phyloP scores from a whole-genome alignment of 768 basidiomycete genomes.

The Fistulinella prunicolor region DNA sequence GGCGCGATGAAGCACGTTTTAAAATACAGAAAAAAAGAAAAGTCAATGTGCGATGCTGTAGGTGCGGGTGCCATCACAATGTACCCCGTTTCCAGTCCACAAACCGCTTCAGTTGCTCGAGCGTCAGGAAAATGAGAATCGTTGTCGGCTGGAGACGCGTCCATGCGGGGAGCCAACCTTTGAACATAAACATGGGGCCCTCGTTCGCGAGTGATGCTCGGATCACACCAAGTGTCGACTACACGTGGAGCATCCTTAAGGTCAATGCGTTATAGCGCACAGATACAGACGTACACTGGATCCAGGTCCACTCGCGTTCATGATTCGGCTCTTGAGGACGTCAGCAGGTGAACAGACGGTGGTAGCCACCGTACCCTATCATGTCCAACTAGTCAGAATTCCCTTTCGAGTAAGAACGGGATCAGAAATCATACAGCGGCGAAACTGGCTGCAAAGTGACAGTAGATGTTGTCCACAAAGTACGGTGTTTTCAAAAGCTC shows the following conservation, averaged over 20 bases:
- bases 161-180: constrained; percentile 90
- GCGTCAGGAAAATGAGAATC: constrained; percentile 80
- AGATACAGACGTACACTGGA: constrained; percentile 51
- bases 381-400: constrained; percentile 5
- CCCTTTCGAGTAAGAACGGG: background rate
- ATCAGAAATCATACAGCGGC: constrained; percentile 57
- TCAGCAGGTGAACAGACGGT: constrained; percentile 89
- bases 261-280: background rate
- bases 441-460: constrained; percentile 85
- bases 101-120: constrained; percentile 74
- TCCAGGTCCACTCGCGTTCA: constrained; percentile 85
- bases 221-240: constrained; percentile 75
- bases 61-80: constrained; percentile 15
- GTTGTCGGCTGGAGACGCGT: constrained; percentile 83
- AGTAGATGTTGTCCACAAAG: constrained; percentile 78
- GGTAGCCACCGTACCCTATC: constrained; percentile 81
- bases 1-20: too few relatives aligned
- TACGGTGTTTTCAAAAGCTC: constrained; percentile 68
- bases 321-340: constrained; percentile 85
- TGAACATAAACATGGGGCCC: constrained; percentile 89
- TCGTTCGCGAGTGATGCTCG: constrained; percentile 64
- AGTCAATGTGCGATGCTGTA: too few relatives aligned
- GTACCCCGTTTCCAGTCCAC: constrained; percentile 56
- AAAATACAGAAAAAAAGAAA: too few relatives aligned
- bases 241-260: too few relatives aligned